Percentiles rank a stretch among this genome's conserved stretches.
Conservation (phyloP, 208 protist species). For the Crithidia mellificae region DNA sequence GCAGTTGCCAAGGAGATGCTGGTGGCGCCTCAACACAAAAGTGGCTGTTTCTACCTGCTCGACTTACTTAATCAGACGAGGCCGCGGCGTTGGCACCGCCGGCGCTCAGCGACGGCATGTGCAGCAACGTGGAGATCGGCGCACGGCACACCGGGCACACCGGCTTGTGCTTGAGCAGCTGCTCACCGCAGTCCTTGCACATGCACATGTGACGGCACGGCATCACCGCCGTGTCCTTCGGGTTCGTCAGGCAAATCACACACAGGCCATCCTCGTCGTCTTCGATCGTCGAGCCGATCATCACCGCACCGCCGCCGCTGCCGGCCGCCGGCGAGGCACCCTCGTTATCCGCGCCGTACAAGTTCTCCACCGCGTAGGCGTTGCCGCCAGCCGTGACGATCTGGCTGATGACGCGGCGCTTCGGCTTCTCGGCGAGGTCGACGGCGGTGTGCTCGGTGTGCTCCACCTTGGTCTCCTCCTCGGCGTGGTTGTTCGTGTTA, state of each 20-base stretch:
- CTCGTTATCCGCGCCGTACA: slow-evolving; percentile 84
- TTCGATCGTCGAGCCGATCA: slow-evolving; percentile 76
- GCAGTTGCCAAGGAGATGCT: too few species aligned
- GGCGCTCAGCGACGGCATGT: slow-evolving; percentile 69
- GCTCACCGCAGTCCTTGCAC: slow-evolving; percentile 93
- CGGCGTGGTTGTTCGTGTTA: slow-evolving; percentile 25
- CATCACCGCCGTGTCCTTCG: slow-evolving; percentile 91
- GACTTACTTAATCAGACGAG: not conserved
- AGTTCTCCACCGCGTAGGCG: slow-evolving; percentile 87
- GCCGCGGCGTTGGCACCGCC: slow-evolving; percentile 6
- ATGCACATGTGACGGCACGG: slow-evolving; percentile 96
- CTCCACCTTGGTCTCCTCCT: slow-evolving; percentile 64
- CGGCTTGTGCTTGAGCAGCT: slow-evolving; percentile 89
- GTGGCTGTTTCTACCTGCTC: too few species aligned
- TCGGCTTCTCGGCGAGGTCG: slow-evolving; percentile 74
- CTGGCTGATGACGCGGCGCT: slow-evolving; percentile 85
- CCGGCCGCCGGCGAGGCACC: slow-evolving; percentile 30
- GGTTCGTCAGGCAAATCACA: slow-evolving; percentile 93
- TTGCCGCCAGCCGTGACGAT: slow-evolving; percentile 74
- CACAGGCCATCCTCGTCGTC: slow-evolving; percentile 89
- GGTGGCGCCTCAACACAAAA: too few species aligned
- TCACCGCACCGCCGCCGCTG: slow-evolving; percentile 58
- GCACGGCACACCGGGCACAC: slow-evolving; percentile 95
- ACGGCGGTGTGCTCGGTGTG: slow-evolving; percentile 90
- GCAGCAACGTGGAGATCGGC: slow-evolving; percentile 84